Base-by-base conservation (phyloP, 192 early-diverging fungal species). In the Umbelopsis sp. region DNA sequence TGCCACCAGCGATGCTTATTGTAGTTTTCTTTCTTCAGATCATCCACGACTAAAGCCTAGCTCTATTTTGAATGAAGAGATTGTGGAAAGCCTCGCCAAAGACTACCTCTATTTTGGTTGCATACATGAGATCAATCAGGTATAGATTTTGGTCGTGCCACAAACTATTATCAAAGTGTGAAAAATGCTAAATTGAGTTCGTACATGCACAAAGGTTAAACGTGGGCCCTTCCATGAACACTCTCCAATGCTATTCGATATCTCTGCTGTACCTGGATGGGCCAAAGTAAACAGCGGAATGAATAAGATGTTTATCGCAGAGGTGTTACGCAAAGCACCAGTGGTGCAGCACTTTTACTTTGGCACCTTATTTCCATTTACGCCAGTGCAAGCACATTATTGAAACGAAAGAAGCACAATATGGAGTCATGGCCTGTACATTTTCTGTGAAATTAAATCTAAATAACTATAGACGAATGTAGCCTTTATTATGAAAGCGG, bases 341-440 rank as follows among this genome's bases (percentile, higher is more conserved):
- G 94, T 99, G 21, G 95, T 98, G 80, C 97, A 99, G 81, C 97
- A 99, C 71, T 92, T 96, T 77, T 81, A 91, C 64, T 99, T 99
- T 87, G 97, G 96, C 16, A 78, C 83, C 16, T 72, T 96, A 21
- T 66, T 97, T 27, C 82, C 87, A 41, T 97, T 95, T 49, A 80
- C 85, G 46, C 50, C 77, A 22, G 27, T 41, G 23, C 67, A 25
- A 30, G 48, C 37, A 47, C 20, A 50, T 6, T 33, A 47, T 16
- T 67, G 15, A 49, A 61, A 6, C 37, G 37, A 41, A 41, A 41
- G 7, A 41, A 41, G 6, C 37, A 53, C 15, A 53, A 53, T 4
- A 9, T 10, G 10, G 5, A 41, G 37, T 6, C 37, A 41, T 10
- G 30, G 27, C 12, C 13, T n/a, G 18, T 35, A 30, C 30, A 61